A percentile compares a stretch with the other conserved stretches of the same genome.
phyloP scores from a whole-genome alignment of 2,329 filamentous ascomycete species.

The Coniochaeta hoffmannii region DNA sequence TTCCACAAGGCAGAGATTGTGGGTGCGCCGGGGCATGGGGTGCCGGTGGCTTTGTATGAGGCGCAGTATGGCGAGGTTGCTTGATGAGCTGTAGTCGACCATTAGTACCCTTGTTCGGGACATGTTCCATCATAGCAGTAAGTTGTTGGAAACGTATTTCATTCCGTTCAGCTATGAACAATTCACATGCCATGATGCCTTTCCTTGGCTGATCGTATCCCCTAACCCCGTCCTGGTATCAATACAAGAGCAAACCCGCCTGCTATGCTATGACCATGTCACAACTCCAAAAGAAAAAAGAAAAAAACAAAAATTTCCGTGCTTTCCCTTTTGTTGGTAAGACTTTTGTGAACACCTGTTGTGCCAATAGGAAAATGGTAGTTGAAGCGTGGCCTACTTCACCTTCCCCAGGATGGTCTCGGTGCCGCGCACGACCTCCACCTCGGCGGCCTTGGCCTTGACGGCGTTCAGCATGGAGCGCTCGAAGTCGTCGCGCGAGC shows the following conservation, averaged over 20 bases:
- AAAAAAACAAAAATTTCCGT: no score
- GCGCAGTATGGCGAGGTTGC: constrained; percentile 15
- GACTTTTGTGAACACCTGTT: no score
- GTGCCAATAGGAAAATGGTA: no score
- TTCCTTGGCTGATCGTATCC: no score
- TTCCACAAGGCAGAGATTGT: constrained; percentile 36
- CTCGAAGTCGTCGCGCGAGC: constrained; percentile 88
- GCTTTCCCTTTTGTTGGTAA: no score
- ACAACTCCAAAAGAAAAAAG: no score
- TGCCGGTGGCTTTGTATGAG: constrained; percentile 31
- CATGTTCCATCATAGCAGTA: not conserved
- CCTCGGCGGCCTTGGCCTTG: constrained; percentile 80
- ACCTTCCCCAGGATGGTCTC: constrained; percentile 96
- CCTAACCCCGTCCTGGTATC: no score
- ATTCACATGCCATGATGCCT: no score
- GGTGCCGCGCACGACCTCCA: constrained; percentile 69
- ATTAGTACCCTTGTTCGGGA: not conserved
- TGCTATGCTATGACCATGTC: no score
- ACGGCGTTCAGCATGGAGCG: constrained; percentile 79
- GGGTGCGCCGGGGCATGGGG: constrained; percentile 33
- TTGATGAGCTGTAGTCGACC: constrained; percentile 3
- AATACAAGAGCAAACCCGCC: no score
- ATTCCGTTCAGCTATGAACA: no score
- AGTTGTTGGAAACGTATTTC: not conserved
- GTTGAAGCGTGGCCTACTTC: constrained; percentile 42